phyloP scores from a whole-genome alignment of 257 asterid genomes.

The Gentiana macrophylla region DNA sequence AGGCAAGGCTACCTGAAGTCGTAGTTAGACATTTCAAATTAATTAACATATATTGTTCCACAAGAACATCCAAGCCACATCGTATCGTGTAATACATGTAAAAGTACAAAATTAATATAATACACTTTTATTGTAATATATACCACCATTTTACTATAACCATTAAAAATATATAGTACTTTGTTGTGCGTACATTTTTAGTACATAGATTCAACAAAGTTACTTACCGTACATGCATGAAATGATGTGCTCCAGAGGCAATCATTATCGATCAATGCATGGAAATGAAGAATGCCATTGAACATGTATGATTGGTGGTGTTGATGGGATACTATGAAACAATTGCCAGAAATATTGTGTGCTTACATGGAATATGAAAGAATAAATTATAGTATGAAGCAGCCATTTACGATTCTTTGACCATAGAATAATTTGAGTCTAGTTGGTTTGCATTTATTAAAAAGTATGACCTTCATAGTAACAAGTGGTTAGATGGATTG shows the following conservation, averaged over 20 bases:
- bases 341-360: constrained; percentile 70
- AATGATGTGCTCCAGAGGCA: constrained; percentile 50
- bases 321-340: constrained; percentile 53
- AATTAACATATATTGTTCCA: too few relatives aligned
- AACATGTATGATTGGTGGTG: constrained; percentile 54
- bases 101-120: too few relatives aligned
- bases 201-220: too few relatives aligned
- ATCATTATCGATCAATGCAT: constrained; percentile 64
- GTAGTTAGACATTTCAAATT: too few relatives aligned
- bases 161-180: too few relatives aligned
- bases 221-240: constrained; percentile 15
- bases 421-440: constrained; percentile 64
- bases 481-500: constrained; percentile 66
- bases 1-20: too few relatives aligned
- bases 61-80: too few relatives aligned
- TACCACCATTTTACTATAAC: too few relatives aligned
- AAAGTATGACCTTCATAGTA: constrained; percentile 41
- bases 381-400: constrained; percentile 24
- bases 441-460: constrained; percentile 74
- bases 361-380: constrained; percentile 39
- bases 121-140: too few relatives aligned
- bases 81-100: too few relatives aligned
- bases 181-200: too few relatives aligned
- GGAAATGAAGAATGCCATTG: constrained; percentile 47
- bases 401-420: constrained; percentile 53